Base-by-base conservation (phyloP, 192 early-diverging fungal genomes). In the Hyaloraphidium curvatum region DNA sequence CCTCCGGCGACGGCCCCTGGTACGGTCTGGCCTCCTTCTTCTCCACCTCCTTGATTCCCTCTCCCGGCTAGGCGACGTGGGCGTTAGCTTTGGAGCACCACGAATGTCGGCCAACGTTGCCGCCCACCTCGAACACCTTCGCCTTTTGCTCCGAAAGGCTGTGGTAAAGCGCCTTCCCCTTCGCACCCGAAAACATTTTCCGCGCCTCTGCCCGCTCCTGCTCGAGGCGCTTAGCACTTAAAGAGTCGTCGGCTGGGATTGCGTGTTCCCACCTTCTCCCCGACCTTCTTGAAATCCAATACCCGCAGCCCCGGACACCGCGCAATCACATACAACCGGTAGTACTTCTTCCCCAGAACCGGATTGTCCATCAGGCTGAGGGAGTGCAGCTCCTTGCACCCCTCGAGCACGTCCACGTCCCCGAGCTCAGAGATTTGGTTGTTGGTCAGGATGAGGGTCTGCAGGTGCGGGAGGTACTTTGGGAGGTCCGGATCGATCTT, bases 351-450 rank as follows among this genome's bases (percentile, higher is more conserved):
- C 56, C 74, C 68, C 43, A 73, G 68, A 23, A 94, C 89, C 0
- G 91, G 90, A 58, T 96, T 97, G 56, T 88, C 91, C 30, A 82
- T 58, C 37, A 99, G 62, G n/a, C 76, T 80, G 31, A 97, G 54
- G 40, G 71, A 66, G 31, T 78, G 67, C 25, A 79, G 59, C 1
- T 63, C 17, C 41, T 52, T 40, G 26, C 73, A 61, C 29, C 57
- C 60, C 1, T 19, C 58, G 16, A 99, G 63, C 0, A 82, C 78
- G 50, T 90, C 86, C 19, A 97, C 55, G 62, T 93, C 91, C 19
- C 82, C 78, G 25, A 97, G 68, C 52, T 97, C 88, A 13, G 55
- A 56, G 11, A 99, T 65, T 21, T 72, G 58, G 63, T 99, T 99
- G 62, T 90, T 89, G 21, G 80, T 85, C 28, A 97, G 70, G 48